Base-by-base conservation (phyloP, 148 eudicot species). In the Rhododendron vialii region DNA sequence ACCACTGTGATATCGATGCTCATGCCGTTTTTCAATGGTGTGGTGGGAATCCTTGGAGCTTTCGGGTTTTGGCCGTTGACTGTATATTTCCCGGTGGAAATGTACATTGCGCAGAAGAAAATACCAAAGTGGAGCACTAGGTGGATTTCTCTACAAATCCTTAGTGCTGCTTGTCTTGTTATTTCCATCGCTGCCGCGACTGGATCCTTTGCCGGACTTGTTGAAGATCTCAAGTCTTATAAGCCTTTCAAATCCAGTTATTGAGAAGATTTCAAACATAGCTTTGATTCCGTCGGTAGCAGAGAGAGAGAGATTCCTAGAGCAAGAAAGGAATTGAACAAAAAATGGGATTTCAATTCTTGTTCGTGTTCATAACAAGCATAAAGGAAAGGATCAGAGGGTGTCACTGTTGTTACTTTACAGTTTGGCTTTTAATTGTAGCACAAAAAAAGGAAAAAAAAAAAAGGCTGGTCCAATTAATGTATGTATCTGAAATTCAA, bases 11-110 rank as follows among this genome's bases (percentile, higher is more conserved):
- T 91, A 7, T 86, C 92, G 3, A 89, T 91, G 92, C 83, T 91
- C 41, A 86, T 91, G 90, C 92, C 92, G 0, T 91, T 91, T 80
- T 91, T 91, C 76, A 91, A 91, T 22, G 92, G 88, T 5, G 85
- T 91, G 2, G 89, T 91, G 14, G 92, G 92, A 45, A 75, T 91
- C 35, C 90, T 91, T 20, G 92, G 92, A 30, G 91, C 92, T 24
- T 81, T 89, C 7, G 90, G 91, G 48, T 91, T 91, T 67, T 89
- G 90, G 88, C 92, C 91, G 0, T 51, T 91, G 11, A 91, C 92
- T 0, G 92, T 91, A 8, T 91, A 91, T 30, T 91, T 91, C 61
- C 93, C 93, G 0, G 87, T 91, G 63, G 88, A 91, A 75, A 91
- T 91, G 93, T 91, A 89, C 90, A 91, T 91, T 22, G 84, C 35